Percentiles rank a stretch among this genome's conserved stretches.
Conservation (phyloP, 352 stramenopile genomes). For the Halophytophthora polymorphica region DNA sequence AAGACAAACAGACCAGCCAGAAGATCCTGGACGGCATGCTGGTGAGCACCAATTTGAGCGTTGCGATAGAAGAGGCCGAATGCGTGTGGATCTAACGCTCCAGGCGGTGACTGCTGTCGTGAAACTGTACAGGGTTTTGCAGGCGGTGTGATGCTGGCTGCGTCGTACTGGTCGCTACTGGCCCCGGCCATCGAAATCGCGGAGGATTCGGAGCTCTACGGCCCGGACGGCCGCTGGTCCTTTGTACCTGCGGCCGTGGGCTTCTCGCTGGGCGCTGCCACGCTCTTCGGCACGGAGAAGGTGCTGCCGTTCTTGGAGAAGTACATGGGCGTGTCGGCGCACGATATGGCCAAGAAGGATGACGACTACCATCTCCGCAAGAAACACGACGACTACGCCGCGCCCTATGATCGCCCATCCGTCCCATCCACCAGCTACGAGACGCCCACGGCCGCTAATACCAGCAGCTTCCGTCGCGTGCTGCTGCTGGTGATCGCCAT, state of each 20-base stretch:
- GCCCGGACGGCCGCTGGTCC: slow-evolving; percentile 61
- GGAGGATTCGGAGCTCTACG: slow-evolving; percentile 74
- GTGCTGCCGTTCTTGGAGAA: slow-evolving; percentile 62
- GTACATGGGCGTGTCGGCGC: slow-evolving; percentile 23
- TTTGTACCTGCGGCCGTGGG: slow-evolving; percentile 84
- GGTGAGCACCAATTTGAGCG: too few relatives aligned
- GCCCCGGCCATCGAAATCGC: slow-evolving; percentile 87
- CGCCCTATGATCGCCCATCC: neutral
- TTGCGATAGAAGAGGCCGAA: neutral
- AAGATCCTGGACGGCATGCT: slow-evolving; percentile 86
- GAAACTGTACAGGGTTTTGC: slow-evolving; percentile 62
- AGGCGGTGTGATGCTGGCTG: slow-evolving; percentile 87
- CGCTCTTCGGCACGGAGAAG: slow-evolving; percentile 74
- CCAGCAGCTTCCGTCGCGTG: slow-evolving; percentile 68
- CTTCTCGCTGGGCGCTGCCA: slow-evolving; percentile 71
- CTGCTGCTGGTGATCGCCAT: slow-evolving; percentile 88
- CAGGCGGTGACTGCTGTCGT: too few relatives aligned
- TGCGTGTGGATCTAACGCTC: neutral
- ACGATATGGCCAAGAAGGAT: slow-evolving; percentile 56
- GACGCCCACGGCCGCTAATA: slow-evolving; percentile 17
- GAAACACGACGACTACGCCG: slow-evolving; percentile 22
- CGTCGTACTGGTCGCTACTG: slow-evolving; percentile 88
- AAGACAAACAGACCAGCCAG: slow-evolving; percentile 66
- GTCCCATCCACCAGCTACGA: slow-evolving; percentile 6
- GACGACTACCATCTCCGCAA: slow-evolving; percentile 28